phyloP scores from a whole-genome alignment of 169 alveolate species.

The Cryptosporidium canis region DNA sequence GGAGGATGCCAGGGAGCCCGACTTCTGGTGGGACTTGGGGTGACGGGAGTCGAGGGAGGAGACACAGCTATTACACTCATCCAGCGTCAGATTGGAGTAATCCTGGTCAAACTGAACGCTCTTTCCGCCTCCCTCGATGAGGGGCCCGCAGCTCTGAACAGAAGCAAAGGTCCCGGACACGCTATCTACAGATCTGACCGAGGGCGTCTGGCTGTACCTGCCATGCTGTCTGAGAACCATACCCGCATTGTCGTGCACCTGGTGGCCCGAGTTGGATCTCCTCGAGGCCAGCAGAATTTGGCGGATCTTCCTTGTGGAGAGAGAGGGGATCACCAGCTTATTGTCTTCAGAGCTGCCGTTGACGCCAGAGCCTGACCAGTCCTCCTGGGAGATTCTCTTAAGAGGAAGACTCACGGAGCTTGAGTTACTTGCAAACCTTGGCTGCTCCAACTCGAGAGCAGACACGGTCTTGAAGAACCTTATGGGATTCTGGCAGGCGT shows the following conservation, averaged over 20 bases:
- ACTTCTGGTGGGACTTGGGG: background rate
- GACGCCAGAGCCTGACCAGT: constrained; percentile 11
- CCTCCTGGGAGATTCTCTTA: constrained; percentile 50
- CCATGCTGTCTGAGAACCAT: background rate
- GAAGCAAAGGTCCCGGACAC: background rate
- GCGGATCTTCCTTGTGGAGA: constrained; percentile 36
- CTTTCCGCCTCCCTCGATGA: background rate
- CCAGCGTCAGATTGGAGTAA: background rate
- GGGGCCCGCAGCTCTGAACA: background rate
- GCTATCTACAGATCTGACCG: background rate
- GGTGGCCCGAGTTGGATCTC: background rate
- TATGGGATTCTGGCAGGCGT: background rate
- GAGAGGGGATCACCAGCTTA: constrained; percentile 21
- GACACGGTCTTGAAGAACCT: background rate
- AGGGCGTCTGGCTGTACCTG: background rate
- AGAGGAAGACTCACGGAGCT: constrained; percentile 25
- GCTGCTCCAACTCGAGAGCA: background rate
- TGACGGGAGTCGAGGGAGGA: background rate
- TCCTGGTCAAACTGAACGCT: background rate
- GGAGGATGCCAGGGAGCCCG: background rate
- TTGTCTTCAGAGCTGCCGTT: background rate
- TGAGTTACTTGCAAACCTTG: background rate
- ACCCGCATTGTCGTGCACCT: background rate
- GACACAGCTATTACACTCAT: background rate
- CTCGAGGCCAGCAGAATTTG: constrained; percentile 64